phyloP scores from a whole-genome alignment of 495 filamentous ascomycete genomes.

The Platismatia glauca region DNA sequence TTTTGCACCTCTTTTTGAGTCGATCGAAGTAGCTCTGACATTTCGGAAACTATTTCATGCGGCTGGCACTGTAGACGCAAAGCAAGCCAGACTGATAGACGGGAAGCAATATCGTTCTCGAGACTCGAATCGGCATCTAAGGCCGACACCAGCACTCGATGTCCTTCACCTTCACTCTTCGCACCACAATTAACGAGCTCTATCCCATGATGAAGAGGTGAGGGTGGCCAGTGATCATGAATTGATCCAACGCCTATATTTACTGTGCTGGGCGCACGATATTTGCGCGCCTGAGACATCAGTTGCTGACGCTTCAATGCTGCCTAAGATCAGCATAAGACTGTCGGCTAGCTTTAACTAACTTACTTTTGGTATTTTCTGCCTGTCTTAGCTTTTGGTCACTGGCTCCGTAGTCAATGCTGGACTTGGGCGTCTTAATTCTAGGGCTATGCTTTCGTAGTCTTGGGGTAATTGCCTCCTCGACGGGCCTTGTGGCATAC shows the following conservation, averaged over 20 bases:
- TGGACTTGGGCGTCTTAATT: not conserved
- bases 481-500: not conserved
- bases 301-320: not conserved
- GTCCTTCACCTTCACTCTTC: not conserved
- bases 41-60: not conserved
- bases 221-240: not conserved
- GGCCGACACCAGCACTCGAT: not conserved
- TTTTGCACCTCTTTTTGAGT: not conserved
- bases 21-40: not conserved
- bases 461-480: not conserved
- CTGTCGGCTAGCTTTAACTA: not conserved
- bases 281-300: not conserved
- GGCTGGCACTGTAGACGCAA: not conserved
- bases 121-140: not conserved
- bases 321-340: not conserved
- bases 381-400: not conserved
- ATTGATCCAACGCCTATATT: not conserved
- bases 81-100: not conserved
- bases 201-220: not conserved
- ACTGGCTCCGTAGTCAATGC: not conserved
- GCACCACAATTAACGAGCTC: not conserved
- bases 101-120: not conserved
- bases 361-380: not conserved
- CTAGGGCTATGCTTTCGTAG: not conserved
- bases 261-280: not conserved